These are phyloP conservation scores for Triticum timopheevii DNA, from an alignment of 176 grass and related monocot genomes.

Conservation along the genomic window DNA sequence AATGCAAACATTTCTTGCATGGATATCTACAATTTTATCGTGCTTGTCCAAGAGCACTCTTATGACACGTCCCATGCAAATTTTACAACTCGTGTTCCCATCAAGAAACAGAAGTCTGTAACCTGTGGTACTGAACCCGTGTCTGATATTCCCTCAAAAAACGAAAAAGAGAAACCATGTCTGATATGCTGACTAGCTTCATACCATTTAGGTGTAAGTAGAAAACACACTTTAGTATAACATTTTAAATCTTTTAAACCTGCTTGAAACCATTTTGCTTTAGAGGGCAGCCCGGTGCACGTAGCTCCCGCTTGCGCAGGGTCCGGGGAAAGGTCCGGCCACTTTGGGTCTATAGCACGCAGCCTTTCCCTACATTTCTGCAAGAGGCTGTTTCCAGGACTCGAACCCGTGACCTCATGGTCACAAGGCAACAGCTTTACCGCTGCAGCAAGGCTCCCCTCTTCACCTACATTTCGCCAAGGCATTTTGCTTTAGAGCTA, in stretches of 20 bases:
- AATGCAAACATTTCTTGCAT: conserved; percentile 13
- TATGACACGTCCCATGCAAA: conserved; percentile 9
- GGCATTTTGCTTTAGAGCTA: background rate
- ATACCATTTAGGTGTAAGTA: background rate
- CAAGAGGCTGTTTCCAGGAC: too few relatives aligned
- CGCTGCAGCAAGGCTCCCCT: too few relatives aligned
- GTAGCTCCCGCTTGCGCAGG: too few relatives aligned
- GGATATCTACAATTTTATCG: background rate
- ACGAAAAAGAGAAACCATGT: background rate
- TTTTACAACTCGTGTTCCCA: background rate
- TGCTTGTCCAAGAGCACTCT: conserved; percentile 2
- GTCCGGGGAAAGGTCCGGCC: too few relatives aligned
- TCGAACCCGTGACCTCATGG: too few relatives aligned
- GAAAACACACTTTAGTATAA: background rate
- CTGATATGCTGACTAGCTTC: background rate
- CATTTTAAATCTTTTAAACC: background rate
- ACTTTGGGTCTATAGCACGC: too few relatives aligned
- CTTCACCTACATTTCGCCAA: too few relatives aligned
- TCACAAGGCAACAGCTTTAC: too few relatives aligned
- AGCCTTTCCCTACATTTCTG: too few relatives aligned
- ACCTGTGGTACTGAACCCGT: conserved; percentile 4
- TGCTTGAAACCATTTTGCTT: background rate
- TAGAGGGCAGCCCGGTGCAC: too few relatives aligned
- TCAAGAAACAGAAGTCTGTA: conserved; percentile 11
- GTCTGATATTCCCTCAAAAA: background rate